Percentiles rank a stretch among this genome's conserved stretches.
phyloP scores from a whole-genome alignment of 2,329 filamentous ascomycete genomes.

The Fusarium buharicum region DNA sequence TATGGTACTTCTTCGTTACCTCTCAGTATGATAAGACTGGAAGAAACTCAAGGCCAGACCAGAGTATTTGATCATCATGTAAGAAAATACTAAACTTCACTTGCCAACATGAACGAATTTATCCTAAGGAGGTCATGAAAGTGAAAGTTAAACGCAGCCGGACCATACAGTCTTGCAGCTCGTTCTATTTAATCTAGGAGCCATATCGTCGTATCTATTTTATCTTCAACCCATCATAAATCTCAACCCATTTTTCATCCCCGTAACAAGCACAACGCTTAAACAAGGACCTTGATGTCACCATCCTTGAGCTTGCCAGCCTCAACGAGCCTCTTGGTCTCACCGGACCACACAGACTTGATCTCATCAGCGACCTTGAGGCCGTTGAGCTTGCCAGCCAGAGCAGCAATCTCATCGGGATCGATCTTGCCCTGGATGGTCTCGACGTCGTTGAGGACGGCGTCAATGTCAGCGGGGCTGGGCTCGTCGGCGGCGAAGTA shows the following conservation, averaged over 20 bases:
- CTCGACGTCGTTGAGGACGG: slow-evolving; percentile 86
- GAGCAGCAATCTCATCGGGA: slow-evolving; percentile 84
- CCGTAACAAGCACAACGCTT: slow-evolving; percentile 20
- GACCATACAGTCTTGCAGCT: slow-evolving; percentile 13
- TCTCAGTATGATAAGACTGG: too few species aligned
- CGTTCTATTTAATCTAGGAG: slow-evolving; percentile 26
- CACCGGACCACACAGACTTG: slow-evolving; percentile 81
- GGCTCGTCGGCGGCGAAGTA: slow-evolving; percentile 87
- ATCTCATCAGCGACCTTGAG: slow-evolving; percentile 85
- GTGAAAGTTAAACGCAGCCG: slow-evolving; percentile 7
- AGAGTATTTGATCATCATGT: too few species aligned
- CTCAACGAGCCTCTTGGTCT: slow-evolving; percentile 80
- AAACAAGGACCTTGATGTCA: slow-evolving; percentile 75
- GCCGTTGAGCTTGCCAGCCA: slow-evolving; percentile 82
- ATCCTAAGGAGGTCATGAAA: too few species aligned
- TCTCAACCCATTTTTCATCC: slow-evolving; percentile 6
- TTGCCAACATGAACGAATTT: background rate
- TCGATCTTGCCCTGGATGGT: slow-evolving; percentile 88
- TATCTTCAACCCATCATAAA: slow-evolving; percentile 37
- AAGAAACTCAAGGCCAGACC: too few species aligned
- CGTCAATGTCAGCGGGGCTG: slow-evolving; percentile 81
- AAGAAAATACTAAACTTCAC: background rate
- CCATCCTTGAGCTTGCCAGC: slow-evolving; percentile 88
- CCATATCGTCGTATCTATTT: slow-evolving; percentile 39
- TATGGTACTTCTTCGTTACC: too few species aligned